Base-by-base conservation (phyloP, 495 filamentous ascomycete genomes). In the Penicillium longicatenatum region DNA sequence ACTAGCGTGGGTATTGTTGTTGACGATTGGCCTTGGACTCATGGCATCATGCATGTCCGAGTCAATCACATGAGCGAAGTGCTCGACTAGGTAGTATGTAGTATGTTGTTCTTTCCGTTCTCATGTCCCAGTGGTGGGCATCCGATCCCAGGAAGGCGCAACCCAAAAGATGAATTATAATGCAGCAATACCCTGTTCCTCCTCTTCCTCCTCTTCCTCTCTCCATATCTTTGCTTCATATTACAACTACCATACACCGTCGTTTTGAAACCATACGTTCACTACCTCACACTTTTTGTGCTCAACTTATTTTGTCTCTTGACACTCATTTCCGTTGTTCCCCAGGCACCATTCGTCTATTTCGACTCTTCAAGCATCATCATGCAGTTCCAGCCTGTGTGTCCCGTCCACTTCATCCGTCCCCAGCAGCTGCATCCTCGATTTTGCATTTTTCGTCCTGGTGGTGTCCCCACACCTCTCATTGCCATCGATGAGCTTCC, bases 401-500 rank as follows among this genome's bases (percentile, higher is more conserved):
- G 29, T 21, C 12, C 45, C 12, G 14, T 42, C 30, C 22, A 24
- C 6, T 54, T 45, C 41, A 21, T 21, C 14, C 52, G 30, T 8
- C 11, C 22, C 12, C 67, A 65, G 6, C 70, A 65, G 8, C 69
- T 71, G 37, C 66, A 64, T 30, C 71, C 73, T 10, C 45, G 60
- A 6, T 78, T 72, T 57, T 77, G 69, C 44, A 55, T 78, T 33
- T 57, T 70, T 31, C 69, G 75, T 9, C 74, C 74, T 0, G 67
- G 67, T 17, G 58, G 63, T 14, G 19, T 43, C 0, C 14, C 61
- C 2, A 60, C 67, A 4, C 74, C 74, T 11, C 50, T 78, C 48
- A 69, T 78, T 19, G 61, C 74, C 0, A 12, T 71, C 12, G 75
- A 78, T 35, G 74, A 78, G 57, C 56, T 78, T 2, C 75, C 75